A percentile compares a stretch with the other conserved stretches of the same genome.
Conservation (phyloP, 106 monocot genomes). For the Allium fistulosum region DNA sequence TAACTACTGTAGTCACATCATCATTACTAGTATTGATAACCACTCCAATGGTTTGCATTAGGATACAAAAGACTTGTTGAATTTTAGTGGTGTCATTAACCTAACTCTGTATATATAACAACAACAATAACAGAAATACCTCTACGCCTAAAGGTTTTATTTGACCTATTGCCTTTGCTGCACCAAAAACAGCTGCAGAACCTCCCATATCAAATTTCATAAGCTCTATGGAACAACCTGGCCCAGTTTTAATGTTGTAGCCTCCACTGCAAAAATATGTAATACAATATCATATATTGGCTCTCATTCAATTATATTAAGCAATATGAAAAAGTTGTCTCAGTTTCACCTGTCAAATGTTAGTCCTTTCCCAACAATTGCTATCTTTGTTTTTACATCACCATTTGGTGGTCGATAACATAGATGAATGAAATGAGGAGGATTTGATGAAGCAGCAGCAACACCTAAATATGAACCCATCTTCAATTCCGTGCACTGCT, state of each 20-base stretch:
- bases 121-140: constrained; percentile 15
- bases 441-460: constrained; percentile 75
- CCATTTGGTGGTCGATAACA: constrained; percentile 71
- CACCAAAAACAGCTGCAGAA: constrained; percentile 75
- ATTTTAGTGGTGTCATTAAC: too few species aligned
- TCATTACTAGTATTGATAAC: too few species aligned
- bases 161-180: constrained; percentile 72
- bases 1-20: too few species aligned
- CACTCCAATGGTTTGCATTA: too few species aligned
- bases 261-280: constrained; percentile 45
- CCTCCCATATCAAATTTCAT: constrained; percentile 94
- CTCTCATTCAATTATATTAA: too few species aligned
- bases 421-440: constrained; percentile 72
- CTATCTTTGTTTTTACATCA: constrained; percentile 67
- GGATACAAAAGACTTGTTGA: too few species aligned
- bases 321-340: too few species aligned
- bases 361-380: constrained; percentile 77
- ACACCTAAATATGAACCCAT: constrained; percentile 89
- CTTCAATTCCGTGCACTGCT: constrained; percentile 71
- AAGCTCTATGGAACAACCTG: constrained; percentile 54
- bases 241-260: constrained; percentile 84
- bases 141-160: constrained; percentile 80
- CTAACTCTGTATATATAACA: too few species aligned
- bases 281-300: too few species aligned
- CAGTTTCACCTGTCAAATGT: constrained; percentile 62